Conservation (phyloP, 441 rosid species). For the Macaranga tanarius region DNA sequence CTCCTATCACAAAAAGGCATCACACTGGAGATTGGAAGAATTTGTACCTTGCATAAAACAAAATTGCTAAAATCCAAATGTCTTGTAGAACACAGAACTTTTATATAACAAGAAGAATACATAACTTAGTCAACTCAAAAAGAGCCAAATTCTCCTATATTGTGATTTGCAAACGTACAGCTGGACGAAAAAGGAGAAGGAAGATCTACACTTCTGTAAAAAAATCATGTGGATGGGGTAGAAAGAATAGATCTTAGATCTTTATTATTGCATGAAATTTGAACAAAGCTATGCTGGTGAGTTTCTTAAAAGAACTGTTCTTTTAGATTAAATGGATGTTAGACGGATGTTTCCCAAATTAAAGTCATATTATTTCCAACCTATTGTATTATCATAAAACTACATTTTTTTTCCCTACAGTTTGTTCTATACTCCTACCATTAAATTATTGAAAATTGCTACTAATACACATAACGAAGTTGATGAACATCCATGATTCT, state of each 20-base stretch:
- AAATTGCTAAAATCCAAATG: background rate
- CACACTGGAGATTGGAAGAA: background rate
- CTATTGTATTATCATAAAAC: too few species aligned
- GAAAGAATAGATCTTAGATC: background rate
- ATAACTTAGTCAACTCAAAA: background rate
- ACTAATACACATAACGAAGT: background rate
- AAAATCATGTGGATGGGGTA: background rate
- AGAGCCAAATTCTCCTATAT: background rate
- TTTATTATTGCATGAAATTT: background rate
- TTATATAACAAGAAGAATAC: background rate
- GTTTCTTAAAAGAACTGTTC: background rate
- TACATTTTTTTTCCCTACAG: background rate
- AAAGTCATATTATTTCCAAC: background rate
- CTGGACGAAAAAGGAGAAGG: background rate
- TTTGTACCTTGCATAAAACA: conserved; percentile 1
- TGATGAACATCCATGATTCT: background rate
- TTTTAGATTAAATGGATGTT: background rate
- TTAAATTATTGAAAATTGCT: background rate
- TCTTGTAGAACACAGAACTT: background rate
- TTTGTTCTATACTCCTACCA: background rate
- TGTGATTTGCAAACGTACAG: background rate
- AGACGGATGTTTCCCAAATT: background rate
- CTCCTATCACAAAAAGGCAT: conserved; percentile 7
- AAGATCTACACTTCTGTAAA: background rate
- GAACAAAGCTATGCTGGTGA: background rate